A percentile compares a stretch with the other conserved stretches of the same genome.
Evolutionary conservation across 2,329 filamentous ascomycete genomes (phyloP).

Genomic region (Pseudogymnoascus sp.): DNA sequence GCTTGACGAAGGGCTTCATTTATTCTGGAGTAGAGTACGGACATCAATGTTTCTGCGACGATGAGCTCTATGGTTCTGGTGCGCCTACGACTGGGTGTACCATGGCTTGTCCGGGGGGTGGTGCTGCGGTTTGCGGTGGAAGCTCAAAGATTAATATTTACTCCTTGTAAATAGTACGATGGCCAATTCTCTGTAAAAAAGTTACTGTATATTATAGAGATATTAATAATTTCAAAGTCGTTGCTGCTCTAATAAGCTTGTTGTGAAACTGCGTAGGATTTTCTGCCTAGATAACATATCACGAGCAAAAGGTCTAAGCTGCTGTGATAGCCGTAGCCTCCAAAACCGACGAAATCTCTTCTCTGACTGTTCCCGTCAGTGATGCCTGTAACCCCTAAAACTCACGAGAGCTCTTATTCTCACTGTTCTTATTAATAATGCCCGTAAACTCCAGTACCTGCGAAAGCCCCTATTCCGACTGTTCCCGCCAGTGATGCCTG

Average conservation of each 20-base stretch:
- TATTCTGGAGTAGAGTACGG: background rate
- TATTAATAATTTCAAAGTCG: background rate
- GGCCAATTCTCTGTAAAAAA: too few relatives aligned
- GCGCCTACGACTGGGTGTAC: background rate
- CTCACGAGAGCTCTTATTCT: too few relatives aligned
- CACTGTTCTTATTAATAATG: too few relatives aligned
- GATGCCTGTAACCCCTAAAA: too few relatives aligned
- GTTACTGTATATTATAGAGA: background rate
- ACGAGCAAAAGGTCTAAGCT: too few relatives aligned
- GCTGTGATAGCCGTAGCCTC: too few relatives aligned
- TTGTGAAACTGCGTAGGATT: background rate
- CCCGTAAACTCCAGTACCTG: too few relatives aligned
- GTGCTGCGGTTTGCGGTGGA: background rate
- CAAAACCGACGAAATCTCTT: too few relatives aligned
- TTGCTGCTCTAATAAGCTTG: background rate
- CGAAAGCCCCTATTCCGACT: too few relatives aligned
- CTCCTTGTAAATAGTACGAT: background rate
- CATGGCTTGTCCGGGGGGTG: background rate
- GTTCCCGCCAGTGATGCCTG: too few relatives aligned
- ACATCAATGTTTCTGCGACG: background rate
- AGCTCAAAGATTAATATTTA: background rate
- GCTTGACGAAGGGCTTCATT: background rate
- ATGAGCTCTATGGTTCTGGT: background rate
- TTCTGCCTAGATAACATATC: background rate
- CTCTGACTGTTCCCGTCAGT: too few relatives aligned